Evolutionary conservation across 306 rosid genomes (phyloP), one percentile per base, ranked within the genome.

Genomic region (Cicer arietinum): DNA sequence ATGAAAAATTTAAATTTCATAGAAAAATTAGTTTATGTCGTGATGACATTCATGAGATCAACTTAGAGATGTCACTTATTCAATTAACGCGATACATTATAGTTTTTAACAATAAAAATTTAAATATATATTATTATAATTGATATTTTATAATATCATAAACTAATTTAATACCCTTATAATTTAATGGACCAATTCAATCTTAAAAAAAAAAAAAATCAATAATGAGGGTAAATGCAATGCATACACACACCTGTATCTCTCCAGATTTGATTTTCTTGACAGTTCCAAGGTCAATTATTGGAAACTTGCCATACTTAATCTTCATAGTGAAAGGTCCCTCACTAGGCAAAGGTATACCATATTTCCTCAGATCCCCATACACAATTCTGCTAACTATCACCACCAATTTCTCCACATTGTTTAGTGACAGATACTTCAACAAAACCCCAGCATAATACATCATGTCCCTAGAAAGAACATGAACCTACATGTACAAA

Each of bases 241-340:
- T 18, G 6, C 16, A 20, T 17, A 18, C 0, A 68, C 58, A 0
- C 10, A 89, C 96, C 93, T 88, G 84, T 47, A 89, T 89, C 61
- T 88, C 79, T 13, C 90, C 84, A 12, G 87, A 76, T 56, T 83
- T 87, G 73, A 91, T 89, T 80, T 91, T 85, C 0, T 82, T 5
- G 16, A 61, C 72, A 3, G 91, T 75, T 51, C 97, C 94, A 10
- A 80, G 53, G 57, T 89, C 94, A 60, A 89, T 78, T 12, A 83
- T 22, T 0, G 94, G 94, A 79, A 84, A 91, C 73, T 87, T 89
- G 0, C 94, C 89, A 18, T 85, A 84, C 81, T 84, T 89, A 8
- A 7, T 17, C 86, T 89, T 91, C 92, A 81, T 88, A 8, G 30
- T 73, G 69, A 89, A 82, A 6, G 96, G 96, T 0, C 96, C 96